A percentile compares a stretch with the other conserved stretches of the same genome.
These are phyloP conservation scores for Eutypa lata DNA, from an alignment of 2,329 filamentous ascomycete genomes.

Conservation along the genomic window DNA sequence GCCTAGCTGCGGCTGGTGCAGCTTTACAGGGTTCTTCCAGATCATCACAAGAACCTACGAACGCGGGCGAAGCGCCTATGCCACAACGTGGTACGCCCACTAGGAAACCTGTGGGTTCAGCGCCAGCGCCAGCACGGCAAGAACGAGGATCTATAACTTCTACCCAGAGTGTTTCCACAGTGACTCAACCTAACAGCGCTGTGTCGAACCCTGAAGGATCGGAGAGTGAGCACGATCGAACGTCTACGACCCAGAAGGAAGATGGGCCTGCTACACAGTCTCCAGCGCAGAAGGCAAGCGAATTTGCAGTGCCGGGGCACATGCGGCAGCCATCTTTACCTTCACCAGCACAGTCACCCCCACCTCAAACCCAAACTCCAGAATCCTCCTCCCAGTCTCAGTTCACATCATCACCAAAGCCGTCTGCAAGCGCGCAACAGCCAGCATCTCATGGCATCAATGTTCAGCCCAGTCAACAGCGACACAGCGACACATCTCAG, in stretches of 20 bases:
- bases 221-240: background rate
- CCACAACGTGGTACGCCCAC: slow-evolving; percentile 19
- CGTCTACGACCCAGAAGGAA: slow-evolving; percentile 1
- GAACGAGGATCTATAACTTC: slow-evolving; percentile 16
- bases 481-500: background rate
- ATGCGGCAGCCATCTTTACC: slow-evolving; percentile 24
- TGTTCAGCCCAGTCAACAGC: background rate
- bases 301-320: slow-evolving; percentile 14
- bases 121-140: slow-evolving; percentile 14
- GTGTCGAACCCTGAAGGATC: background rate
- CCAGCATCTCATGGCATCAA: background rate
- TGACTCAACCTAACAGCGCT: background rate
- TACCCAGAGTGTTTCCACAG: slow-evolving; percentile 4
- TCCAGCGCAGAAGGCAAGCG: slow-evolving; percentile 18
- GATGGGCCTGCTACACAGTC: slow-evolving; percentile 17
- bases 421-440: background rate
- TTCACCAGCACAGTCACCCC: slow-evolving; percentile 21
- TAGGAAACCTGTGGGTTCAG: slow-evolving; percentile 29
- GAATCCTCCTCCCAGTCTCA: slow-evolving; percentile 5
- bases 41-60: slow-evolving; percentile 17
- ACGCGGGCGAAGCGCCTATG: slow-evolving; percentile 7
- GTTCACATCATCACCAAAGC: background rate
- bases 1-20: slow-evolving; percentile 4
- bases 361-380: slow-evolving; percentile 3
- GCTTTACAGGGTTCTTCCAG: slow-evolving; percentile 11